Evolutionary conservation across 108 stramenopile genomes (phyloP), one percentile per base, ranked within the genome.

Genomic region (Conticribra guillardii): DNA sequence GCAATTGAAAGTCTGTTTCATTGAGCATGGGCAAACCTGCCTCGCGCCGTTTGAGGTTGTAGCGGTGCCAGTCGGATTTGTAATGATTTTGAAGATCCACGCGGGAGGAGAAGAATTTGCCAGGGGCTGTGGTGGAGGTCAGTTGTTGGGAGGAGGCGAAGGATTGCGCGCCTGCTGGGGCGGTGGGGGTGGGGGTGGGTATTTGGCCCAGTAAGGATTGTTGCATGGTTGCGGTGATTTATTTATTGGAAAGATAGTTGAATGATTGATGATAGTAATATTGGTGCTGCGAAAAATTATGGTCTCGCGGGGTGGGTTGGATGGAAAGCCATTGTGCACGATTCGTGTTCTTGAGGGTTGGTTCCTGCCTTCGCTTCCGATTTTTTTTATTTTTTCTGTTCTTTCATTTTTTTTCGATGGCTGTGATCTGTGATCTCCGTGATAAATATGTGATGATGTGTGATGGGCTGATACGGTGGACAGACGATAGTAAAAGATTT

Each of bases 21-120:
- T 76, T 70, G 46, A 96, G 47, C 67, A 91, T 67, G 26, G 86
- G 82, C 65, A 98, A 73, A 21, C 80, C 85, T 9, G 90, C 90
- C 50, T 96, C 90, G 47, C 96, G 89, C 47, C 97, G 92, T 77
- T 95, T 96, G 57, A 98, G 84, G 80, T 99, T 99, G 86, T 97
- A 97, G 58, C 89, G 84, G 81, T 99, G 98, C 98, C 98, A 98
- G 61, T 96, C 96, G 34, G 89, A 89, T 71, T 91, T 94, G 89
- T 96, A 96, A 59, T 96, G 95, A 15, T 83, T 74, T 52, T 87
- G 89, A 27, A 96, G 79, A 47, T 90, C 92, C 23, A 57, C 23
- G 14, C 95, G 89, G 14, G 88, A 80, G 21, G 70, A 27, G 80
- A 96, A 96, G 47, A 76, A 28, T 66, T 89, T 85, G 21, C 90